Evolutionary conservation across 2,329 filamentous ascomycete species (phyloP), one percentile per base, ranked within the genome.

Genomic region (Pseudocercospora pini-densiflorae): DNA sequence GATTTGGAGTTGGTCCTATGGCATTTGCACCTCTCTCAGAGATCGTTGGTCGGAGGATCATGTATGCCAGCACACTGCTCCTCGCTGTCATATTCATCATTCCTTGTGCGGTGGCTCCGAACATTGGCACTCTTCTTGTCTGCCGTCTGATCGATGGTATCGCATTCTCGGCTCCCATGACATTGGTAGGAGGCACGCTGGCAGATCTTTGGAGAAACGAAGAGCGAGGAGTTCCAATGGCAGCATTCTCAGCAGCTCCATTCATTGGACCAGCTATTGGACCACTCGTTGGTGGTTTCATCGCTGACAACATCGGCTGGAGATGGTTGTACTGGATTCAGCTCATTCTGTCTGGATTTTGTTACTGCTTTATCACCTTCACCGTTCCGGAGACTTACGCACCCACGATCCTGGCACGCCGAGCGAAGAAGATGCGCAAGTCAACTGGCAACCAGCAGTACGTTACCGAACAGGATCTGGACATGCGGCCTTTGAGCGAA

Each of bases 381-480:
- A 95, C 92, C n/a, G 90, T 97, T 0, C 92, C 92, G 1, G 93
- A 97, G 79, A 97, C 93, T 0, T 97, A 95, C 77, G 89, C 92
- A 0, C 92, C 93, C 0, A 91, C 88, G 0, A 88, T 97, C 59
- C 86, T 97, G 16, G 86, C 87, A 9, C 61, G 67, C 31, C 86
- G 92, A 12, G 93, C 93, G 2, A 83, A 85, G 74, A 91, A 92
- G 77, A 81, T 95, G 67, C 87, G 93, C 61, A 87, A 89, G 75
- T 79, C 88, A 33, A 90, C 91, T 1, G 88, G 89, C 23, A 86
- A 92, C 68, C 71, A 81, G 1, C 86, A 86, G 67, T 90, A 90
- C 75, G 90, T 93, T 45, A 94, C 93, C 0, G 92, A 95, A 78
- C 87, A 90, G 74, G 93, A 97, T 62, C 86, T 97, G 49, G 92